Conservation (phyloP, 352 stramenopile species). For the Globisporangium yorkense region DNA sequence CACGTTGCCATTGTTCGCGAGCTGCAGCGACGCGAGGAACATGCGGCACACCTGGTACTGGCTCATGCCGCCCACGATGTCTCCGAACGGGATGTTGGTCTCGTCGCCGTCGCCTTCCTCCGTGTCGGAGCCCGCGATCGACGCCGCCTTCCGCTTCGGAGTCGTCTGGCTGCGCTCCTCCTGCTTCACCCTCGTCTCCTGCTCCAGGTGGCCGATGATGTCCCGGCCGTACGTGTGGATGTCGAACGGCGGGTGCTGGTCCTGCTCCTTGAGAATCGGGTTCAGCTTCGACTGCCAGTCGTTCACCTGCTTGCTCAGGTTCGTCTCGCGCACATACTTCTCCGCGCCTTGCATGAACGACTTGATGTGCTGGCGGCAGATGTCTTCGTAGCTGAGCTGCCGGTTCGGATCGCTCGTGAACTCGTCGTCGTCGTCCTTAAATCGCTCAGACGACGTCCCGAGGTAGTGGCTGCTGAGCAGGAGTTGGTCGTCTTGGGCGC, state of each 20-base stretch:
- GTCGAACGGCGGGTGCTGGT: slow-evolving; percentile 60
- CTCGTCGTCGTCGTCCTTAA: not conserved
- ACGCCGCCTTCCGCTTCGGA: slow-evolving; percentile 25
- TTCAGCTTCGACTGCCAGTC: slow-evolving; percentile 74
- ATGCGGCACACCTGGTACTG: slow-evolving; percentile 84
- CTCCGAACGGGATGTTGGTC: slow-evolving; percentile 42
- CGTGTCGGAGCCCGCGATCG: slow-evolving; percentile 13
- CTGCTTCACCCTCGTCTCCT: slow-evolving; percentile 23
- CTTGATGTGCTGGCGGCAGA: slow-evolving; percentile 69
- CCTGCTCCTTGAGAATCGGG: slow-evolving; percentile 68
- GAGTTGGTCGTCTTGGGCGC: slow-evolving; percentile 20
- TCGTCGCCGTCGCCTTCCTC: slow-evolving; percentile 3
- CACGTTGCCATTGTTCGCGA: slow-evolving; percentile 89
- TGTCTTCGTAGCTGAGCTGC: slow-evolving; percentile 57
- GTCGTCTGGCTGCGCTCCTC: slow-evolving; percentile 16
- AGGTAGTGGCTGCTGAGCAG: not conserved
- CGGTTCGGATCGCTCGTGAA: slow-evolving; percentile 1
- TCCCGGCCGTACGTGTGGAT: slow-evolving; percentile 65
- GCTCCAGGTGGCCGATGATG: slow-evolving; percentile 46
- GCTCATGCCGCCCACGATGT: slow-evolving; percentile 45
- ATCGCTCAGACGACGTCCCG: not conserved
- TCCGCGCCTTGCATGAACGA: slow-evolving; percentile 80
- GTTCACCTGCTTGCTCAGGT: slow-evolving; percentile 61
- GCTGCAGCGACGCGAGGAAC: slow-evolving; percentile 89
- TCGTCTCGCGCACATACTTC: slow-evolving; percentile 70